Evolutionary conservation across 1,284 basidiomycete genomes (phyloP), one percentile per base, ranked within the genome.

Genomic region (Paramarasmius palmivorus): DNA sequence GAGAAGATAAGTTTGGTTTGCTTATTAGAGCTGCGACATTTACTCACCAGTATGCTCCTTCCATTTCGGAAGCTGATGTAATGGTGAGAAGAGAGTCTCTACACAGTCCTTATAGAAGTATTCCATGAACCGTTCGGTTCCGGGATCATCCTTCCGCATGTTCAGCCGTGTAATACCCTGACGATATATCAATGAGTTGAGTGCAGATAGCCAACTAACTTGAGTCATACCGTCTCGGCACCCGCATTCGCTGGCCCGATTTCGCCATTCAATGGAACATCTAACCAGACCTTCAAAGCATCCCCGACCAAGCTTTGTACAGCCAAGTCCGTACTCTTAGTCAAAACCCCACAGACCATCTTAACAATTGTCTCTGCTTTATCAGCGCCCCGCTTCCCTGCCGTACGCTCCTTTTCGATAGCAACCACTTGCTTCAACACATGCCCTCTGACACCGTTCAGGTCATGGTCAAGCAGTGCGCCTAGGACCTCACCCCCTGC

Each of bases 221-320:
- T 17, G 37, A 56, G n/a, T n/a, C 73, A 57, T 55, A 74, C 76
- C 47, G 71, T 68, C 55, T 79, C 65, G 50, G 70, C 66, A 49
- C 69, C 61, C 54, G 23, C 29, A 46, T 73, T 73, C 7, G 74
- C 59, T 52, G 61, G 52, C 70, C 63, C 51, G 12, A 39, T 32
- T 23, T 55, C 55, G 23, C 36, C 50, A 19, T 29, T 45, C 15
- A 71, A 70, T 20, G 86, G 86, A 57, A 88, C 73, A 62, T 98
- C 95, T 63, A 98, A 72, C 69, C 97, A 77, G 50, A 88, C 81
- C 70, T 89, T 88, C 63, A 98, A 67, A n/a, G 91, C 88, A 69
- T 99, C 96, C 0, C 92, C 88, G 49, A 98, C 79, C 68, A 96
- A 92, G 66, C 90, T 90, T 70, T 97, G 92, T 50, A 98, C 81